Conservation (phyloP, 2,329 filamentous ascomycete species). For the Monilinia vaccinii-corymbosi region DNA sequence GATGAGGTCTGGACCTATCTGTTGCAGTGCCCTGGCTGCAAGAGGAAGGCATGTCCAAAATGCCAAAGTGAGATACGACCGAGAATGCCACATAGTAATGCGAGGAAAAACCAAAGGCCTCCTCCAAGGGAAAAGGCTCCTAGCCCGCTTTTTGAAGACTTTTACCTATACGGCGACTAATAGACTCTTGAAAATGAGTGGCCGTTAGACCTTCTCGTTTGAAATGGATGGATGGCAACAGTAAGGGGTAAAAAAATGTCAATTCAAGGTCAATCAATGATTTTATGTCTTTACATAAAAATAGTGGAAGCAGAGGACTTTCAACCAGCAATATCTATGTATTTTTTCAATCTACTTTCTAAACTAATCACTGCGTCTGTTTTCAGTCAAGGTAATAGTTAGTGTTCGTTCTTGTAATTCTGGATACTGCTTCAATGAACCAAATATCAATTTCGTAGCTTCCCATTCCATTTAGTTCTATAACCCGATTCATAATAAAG, state of each 20-base stretch:
- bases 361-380: neutral
- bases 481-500: no score
- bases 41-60: conserved; percentile 17
- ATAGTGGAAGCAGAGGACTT: neutral
- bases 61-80: conserved; percentile 9
- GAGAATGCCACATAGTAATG: neutral
- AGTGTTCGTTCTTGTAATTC: neutral
- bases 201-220: neutral
- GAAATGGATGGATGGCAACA: neutral
- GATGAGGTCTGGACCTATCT: conserved; percentile 14
- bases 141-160: no score
- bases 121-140: neutral
- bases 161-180: neutral
- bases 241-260: neutral
- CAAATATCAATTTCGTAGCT: no score
- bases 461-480: no score
- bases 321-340: neutral
- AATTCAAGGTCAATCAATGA: neutral
- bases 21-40: conserved; percentile 18
- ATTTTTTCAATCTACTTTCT: neutral
- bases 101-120: neutral
- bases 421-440: neutral
- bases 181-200: neutral
- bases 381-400: neutral
- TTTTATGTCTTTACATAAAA: neutral